Evolutionary conservation across 2,329 filamentous ascomycete species (phyloP).

Genomic region (Sarocladiaceae sp.): DNA sequence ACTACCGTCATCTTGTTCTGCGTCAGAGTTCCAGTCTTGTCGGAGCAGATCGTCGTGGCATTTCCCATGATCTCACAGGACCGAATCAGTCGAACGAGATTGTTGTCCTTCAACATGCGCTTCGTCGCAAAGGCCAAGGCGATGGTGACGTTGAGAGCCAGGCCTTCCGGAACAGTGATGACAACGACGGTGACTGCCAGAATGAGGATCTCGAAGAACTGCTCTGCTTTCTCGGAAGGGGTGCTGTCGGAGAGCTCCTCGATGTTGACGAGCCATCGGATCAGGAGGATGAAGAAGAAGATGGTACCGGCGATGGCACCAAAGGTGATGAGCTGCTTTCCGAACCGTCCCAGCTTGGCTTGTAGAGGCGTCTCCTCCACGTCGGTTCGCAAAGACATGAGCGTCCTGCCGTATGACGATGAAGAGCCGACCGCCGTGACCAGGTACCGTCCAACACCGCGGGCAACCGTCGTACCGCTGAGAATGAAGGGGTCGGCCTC

Average conservation of each 20-base stretch:
- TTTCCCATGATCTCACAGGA: constrained; percentile 53
- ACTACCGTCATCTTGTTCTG: constrained; percentile 52
- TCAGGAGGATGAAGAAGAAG: constrained; percentile 23
- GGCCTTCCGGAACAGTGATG: constrained; percentile 47
- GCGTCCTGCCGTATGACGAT: constrained; percentile 64
- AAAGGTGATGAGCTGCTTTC: constrained; percentile 56
- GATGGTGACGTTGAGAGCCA: constrained; percentile 47
- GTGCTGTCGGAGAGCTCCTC: constrained; percentile 26
- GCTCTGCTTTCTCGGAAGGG: constrained; percentile 38
- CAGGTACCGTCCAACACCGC: constrained; percentile 65
- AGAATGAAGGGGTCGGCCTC: constrained; percentile 67
- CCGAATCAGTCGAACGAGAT: constrained; percentile 43
- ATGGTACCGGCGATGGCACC: constrained; percentile 22
- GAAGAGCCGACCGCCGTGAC: constrained; percentile 65
- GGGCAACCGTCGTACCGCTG: constrained; percentile 65
- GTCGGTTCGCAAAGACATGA: constrained; percentile 67
- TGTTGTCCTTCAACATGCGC: constrained; percentile 51
- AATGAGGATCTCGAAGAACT: constrained; percentile 46
- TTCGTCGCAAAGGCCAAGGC: constrained; percentile 50
- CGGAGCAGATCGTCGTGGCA: constrained; percentile 51
- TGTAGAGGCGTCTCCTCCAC: constrained; percentile 68
- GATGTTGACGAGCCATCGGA: constrained; percentile 22
- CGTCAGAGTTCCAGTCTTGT: constrained; percentile 54
- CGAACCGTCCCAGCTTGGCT: constrained; percentile 64
- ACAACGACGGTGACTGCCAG: constrained; percentile 47